Evolutionary conservation across 352 stramenopile species (phyloP), one percentile per base, ranked within the genome.

Genomic region (Globisporangium lucens): DNA sequence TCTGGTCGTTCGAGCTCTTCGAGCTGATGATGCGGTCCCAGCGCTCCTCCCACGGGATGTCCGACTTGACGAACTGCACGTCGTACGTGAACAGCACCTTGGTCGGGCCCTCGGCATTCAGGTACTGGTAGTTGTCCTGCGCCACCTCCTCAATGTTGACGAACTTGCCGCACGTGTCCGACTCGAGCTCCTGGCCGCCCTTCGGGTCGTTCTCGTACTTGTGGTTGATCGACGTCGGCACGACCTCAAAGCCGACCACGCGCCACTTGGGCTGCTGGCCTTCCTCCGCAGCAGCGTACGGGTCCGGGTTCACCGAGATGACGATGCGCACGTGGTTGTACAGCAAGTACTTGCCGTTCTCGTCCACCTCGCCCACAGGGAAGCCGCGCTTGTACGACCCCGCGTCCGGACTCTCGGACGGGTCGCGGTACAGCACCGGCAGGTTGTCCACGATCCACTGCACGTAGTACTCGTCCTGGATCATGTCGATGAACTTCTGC

Each of bases 21-120:
- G 77, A 93, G 74, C 92, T 95, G 75, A 99, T 96, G 85, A 99
- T 99, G n/a, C 98, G 92, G 78, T 99, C 98, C 98, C 98, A 99
- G 52, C 98, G 89, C 72, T 98, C 88, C 27, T 98, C 89, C 97
- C 98, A 99, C 52, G 90, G 73, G 55, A 98, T 97, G 49, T 98
- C 85, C 57, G 84, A 96, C 70, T 97, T 83, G 74, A 98, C 75
- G 83, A 96, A 99, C 68, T 98, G 79, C 47, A 99, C 97, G 75
- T 99, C 97, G 81, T 99, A 99, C 41, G 98, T 99, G 80, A 98
- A 99, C n/a, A 99, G 81, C 62, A 99, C 89, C 7, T 89, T 89
- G 47, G 85, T 94, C 60, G 87, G 67, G 22, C 79, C 79, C 35
- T 79, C 68, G 7, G 82, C 71, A 59, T 94, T 77, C 57, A 96